phyloP scores from a whole-genome alignment of 2,329 filamentous ascomycete genomes.

The Bipolaris gigantea region DNA sequence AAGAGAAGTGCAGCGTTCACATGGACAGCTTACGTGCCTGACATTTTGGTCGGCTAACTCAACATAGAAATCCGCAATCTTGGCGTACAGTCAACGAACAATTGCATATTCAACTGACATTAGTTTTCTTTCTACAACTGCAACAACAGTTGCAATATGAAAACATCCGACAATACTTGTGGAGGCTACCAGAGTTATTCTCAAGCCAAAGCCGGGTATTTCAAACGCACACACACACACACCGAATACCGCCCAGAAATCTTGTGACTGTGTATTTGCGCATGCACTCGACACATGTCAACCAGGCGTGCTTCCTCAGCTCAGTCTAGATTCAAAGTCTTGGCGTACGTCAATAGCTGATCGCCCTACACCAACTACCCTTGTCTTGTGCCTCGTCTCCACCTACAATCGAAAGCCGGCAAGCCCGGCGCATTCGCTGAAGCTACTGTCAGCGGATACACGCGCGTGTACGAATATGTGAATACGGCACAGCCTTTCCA shows the following conservation, averaged over 20 bases:
- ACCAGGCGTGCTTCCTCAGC: background rate
- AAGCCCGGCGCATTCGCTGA: background rate
- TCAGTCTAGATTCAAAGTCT: conserved; percentile 5
- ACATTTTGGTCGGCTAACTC: background rate
- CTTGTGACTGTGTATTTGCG: too few relatives aligned
- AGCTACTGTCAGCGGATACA: background rate
- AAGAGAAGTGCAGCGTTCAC: background rate
- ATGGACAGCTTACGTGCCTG: background rate
- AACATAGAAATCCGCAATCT: background rate
- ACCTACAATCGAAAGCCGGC: conserved; percentile 5
- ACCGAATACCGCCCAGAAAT: background rate
- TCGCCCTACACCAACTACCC: conserved; percentile 13
- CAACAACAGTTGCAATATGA: background rate
- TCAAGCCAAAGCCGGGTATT: background rate
- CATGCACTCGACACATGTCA: background rate
- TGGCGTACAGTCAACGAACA: background rate
- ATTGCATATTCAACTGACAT: background rate
- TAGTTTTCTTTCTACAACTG: background rate
- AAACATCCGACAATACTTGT: background rate
- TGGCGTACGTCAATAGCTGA: conserved; percentile 19
- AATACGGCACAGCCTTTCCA: background rate
- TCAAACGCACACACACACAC: too few relatives aligned
- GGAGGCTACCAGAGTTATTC: background rate
- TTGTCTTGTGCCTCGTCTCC: conserved; percentile 6
- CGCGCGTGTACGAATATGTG: background rate